Base-by-base conservation (phyloP, 2,329 filamentous ascomycete genomes). In the Beauveria asiatica region DNA sequence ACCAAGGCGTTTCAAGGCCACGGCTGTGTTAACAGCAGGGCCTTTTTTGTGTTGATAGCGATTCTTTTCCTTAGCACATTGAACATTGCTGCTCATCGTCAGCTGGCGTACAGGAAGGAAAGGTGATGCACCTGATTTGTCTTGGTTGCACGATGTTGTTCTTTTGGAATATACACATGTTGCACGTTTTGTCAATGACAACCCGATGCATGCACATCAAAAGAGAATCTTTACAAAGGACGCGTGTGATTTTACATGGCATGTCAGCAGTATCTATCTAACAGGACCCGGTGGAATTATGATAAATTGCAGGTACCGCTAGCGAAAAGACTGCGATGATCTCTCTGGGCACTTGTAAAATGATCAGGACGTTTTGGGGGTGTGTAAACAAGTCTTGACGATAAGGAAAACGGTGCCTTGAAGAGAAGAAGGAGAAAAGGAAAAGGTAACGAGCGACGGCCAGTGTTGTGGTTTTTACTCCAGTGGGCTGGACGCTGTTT, bases 191-290 rank as follows among this genome's bases (percentile, higher is more conserved):
- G 44, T 41, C 11, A n/a, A 42, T 30, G 33, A 49, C 54, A 9
- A 10, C 19, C 16, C 17, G 17, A 21, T n/a, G 13, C 19, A 11
- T 30, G n/a, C 27, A 39, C 13, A 25, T 2, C 10, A 11, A n/a
- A 6, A n/a, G 7, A 44, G 16, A 50, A 37, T 13, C 4, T 37
- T 37, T 33, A 7, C 41, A 21, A 44, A 7, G 5, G 23, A 19
- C 25, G n/a, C 10, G 11, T 23, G 27, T 19, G 13, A 17, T 21
- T 33, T 44, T 49, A 13, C 17, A 10, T 39, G 57, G 64, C 71
- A 82, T 96, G 90, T 96, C 75, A 81, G 88, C 90, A 91, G 86
- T 85, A 84, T 84, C 92, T 96, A 96, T 96, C 92, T 96, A 96
- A 93, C 91, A 82, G 88, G 87, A 84, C 82, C 89, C 87, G 89